These are phyloP conservation scores for Karstenula rhodostoma DNA, from an alignment of 2,329 filamentous ascomycete species.

Conservation along the genomic window DNA sequence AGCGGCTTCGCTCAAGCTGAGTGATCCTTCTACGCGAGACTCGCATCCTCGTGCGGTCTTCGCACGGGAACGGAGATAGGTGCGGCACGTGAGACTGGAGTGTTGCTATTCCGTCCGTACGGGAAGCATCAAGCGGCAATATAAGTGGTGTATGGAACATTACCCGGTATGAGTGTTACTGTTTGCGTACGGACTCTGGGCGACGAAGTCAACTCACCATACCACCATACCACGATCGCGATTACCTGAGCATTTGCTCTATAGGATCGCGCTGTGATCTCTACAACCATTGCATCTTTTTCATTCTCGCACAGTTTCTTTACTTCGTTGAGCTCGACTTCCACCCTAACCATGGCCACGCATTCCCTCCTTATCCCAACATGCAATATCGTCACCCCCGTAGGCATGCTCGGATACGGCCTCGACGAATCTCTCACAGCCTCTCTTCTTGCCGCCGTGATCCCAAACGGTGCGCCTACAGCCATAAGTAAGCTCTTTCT, in stretches of 20 bases:
- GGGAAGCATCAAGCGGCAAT: not conserved
- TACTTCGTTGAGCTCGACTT: not conserved
- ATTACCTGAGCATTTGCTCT: too few species aligned
- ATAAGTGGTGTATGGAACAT: not conserved
- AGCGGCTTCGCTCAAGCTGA: not conserved
- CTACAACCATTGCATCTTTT: not conserved
- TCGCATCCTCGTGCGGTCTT: not conserved
- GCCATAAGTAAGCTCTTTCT: slow-evolving; percentile 22
- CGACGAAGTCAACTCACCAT: not conserved
- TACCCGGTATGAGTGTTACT: not conserved
- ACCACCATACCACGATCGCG: too few species aligned
- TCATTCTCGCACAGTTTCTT: not conserved
- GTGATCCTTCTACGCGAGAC: not conserved
- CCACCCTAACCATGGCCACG: not conserved
- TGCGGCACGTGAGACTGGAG: not conserved
- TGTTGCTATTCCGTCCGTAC: not conserved
- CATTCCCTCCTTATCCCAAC: slow-evolving; percentile 12
- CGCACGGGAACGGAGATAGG: not conserved
- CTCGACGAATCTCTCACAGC: slow-evolving; percentile 47
- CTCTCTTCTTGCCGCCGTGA: slow-evolving; percentile 11
- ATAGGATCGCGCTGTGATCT: not conserved
- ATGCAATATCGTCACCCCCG: slow-evolving; percentile 54
- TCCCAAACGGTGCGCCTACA: slow-evolving; percentile 24
- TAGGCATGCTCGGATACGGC: slow-evolving; percentile 62
- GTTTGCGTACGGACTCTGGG: not conserved